Evolutionary conservation across 495 filamentous ascomycete genomes (phyloP).

Genomic region (Hyaloscypha bicolor): DNA sequence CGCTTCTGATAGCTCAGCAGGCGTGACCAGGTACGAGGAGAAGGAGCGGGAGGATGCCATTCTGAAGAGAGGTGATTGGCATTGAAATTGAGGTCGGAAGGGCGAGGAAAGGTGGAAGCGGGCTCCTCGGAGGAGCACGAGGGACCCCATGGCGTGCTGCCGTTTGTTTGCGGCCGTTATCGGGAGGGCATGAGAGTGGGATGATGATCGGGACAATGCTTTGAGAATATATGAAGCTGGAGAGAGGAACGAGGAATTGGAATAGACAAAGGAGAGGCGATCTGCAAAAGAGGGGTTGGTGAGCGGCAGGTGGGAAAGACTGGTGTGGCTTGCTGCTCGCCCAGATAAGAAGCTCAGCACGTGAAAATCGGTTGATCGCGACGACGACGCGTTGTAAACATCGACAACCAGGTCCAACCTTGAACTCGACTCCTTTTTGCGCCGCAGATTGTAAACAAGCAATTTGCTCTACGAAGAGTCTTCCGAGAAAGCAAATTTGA

Average conservation of each 20-base stretch:
- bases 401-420: conserved; percentile 1
- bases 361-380: conserved; percentile 15
- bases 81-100: conserved; percentile 14
- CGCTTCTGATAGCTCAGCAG: conserved; percentile 76
- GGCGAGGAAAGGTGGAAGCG: neutral
- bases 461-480: neutral
- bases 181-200: conserved; percentile 18
- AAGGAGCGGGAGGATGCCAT: conserved; percentile 47
- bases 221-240: conserved; percentile 1
- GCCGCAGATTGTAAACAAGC: neutral
- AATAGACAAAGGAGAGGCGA: conserved; percentile 7
- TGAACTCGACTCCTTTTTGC: neutral
- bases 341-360: conserved; percentile 20
- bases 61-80: conserved; percentile 11
- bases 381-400: conserved; percentile 12
- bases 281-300: conserved; percentile 19
- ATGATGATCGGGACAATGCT: neutral
- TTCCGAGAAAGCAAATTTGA: neutral
- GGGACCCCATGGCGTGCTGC: conserved; percentile 19
- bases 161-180: conserved; percentile 12
- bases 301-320: neutral
- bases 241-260: conserved; percentile 5
- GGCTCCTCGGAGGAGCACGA: conserved; percentile 8
- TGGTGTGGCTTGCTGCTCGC: neutral
- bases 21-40: conserved; percentile 82